Base-by-base conservation (phyloP, 78 protist genomes). In the Dictyostelium purpureum region DNA sequence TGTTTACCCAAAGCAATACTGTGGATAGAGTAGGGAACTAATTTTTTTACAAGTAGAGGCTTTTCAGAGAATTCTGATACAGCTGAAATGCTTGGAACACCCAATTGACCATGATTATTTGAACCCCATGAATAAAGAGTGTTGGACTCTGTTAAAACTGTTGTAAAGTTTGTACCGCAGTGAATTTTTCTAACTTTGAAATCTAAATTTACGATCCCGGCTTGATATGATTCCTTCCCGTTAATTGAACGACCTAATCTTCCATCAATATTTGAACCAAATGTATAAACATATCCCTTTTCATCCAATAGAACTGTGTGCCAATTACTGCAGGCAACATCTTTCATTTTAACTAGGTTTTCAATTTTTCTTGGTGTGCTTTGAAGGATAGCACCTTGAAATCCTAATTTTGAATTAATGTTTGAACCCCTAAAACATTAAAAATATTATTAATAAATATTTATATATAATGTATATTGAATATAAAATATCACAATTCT, bases 91-190 rank as follows among this genome's bases (percentile, higher is more conserved):
- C 9, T 35, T 18, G 11, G 26, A 0, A 70, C 0, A 47, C 78
- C 78, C 5, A 85, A 57, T 18, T 56, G 82, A 61, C 67, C 26
- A 5, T 40, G 12, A 11, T 28, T 16, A 33, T 63, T 63, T 31
- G 33, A 38, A 40, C 92, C 92, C 73, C 73, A 85, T 2, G 67
- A 37, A 21, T 37, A 85, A 1, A 85, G 31, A 2, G 7, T 24
- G 61, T 76, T 76, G 18, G 19, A 0, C 11, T 52, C 61, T 2
- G 83, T 4, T 40, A 59, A 74, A 33, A 47, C 66, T 0, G 70
- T 63, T 10, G 78, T 85, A 63, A 85, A 85, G 47, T 71, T 59
- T 6, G 26, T 18, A 21, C 92, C 92, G 35, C 81, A 77, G 2
- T 19, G 74, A 31, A 85, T 85, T 51, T 85, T 75, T 26, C 73